Evolutionary conservation across 257 asterid species (phyloP), one percentile per base, ranked within the genome.

Genomic region (Solanum appendiculatum): DNA sequence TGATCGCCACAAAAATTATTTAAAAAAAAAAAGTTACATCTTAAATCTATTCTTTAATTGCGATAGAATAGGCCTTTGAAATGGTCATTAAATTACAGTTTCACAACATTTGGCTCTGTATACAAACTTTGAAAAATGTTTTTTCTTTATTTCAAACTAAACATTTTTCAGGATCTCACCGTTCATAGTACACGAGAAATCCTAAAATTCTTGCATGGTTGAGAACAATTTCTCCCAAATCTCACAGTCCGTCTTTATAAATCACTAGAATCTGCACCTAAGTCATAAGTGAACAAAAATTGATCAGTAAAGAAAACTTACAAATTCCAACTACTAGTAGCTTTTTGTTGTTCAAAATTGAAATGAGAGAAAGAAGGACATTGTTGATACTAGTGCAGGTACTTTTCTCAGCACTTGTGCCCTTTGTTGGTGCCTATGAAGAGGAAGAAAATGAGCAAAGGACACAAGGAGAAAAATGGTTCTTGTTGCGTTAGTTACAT

Each of bases 161-260:
- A 23, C 29, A 27, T 2, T 68, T 68, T 68, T 68, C 6, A 14
- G 40, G 75, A 68, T 68, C 75, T 29, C 37, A 29, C 29, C 0
- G 23, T 29, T 1, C 20, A 29, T 42, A 11, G 37, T 13, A 1
- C 34, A 68, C 5, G 37, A 1, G 1, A 75, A 46, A 63, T 86
- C 90, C 88, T 51, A 20, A 46, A 39, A 23, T 31, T 51, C 92
- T 9, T 95, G 95, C 97, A 94, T 91, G 97, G 11, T 86, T 16
- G 87, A 84, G 95, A 94, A 91, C 85, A 92, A 92, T 91, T 27
- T 33, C 58, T 87, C 60, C 29, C 63, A 34, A 23, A 16, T 66
- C 44, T 39, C 44, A 44, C 13, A 85, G 14, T 36, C 82, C 23
- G 88, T 90, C 92, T 90, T 25, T 27, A 64, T 64, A 64, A 64